These are phyloP conservation scores for Thalia dealbata DNA, from an alignment of 176 grass and related monocot genomes.

Conservation along the genomic window DNA sequence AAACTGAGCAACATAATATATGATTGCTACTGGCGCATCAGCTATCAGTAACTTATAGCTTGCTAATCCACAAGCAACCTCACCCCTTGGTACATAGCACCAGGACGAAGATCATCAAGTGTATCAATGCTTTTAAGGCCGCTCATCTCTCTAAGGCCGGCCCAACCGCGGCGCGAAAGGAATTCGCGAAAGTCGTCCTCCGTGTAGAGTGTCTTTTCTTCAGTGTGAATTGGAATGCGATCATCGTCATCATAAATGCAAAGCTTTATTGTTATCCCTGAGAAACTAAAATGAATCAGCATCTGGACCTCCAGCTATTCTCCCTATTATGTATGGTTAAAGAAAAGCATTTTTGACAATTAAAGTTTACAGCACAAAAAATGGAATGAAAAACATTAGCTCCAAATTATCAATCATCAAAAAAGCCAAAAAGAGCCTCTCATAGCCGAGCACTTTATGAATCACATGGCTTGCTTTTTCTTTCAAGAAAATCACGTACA, in stretches of 20 bases:
- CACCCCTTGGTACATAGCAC: slow-evolving; percentile 62
- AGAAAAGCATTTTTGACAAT: neutral
- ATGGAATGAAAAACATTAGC: no score
- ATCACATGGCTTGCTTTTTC: neutral
- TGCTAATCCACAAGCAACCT: slow-evolving; percentile 40
- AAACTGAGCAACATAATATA: neutral
- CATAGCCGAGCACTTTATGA: neutral
- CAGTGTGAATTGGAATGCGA: slow-evolving; percentile 46
- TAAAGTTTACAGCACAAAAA: neutral
- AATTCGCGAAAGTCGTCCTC: slow-evolving; percentile 79
- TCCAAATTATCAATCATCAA: no score
- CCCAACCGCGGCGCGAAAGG: slow-evolving; percentile 51
- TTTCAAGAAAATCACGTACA: neutral
- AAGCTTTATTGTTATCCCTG: slow-evolving; percentile 73
- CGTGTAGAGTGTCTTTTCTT: slow-evolving; percentile 77
- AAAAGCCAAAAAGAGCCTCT: no score
- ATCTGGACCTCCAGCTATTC: slow-evolving; percentile 5
- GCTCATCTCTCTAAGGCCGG: slow-evolving; percentile 50
- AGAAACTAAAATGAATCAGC: slow-evolving; percentile 4
- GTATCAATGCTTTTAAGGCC: slow-evolving; percentile 55
- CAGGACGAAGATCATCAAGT: slow-evolving; percentile 60
- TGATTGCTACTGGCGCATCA: neutral
- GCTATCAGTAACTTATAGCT: slow-evolving; percentile 5
- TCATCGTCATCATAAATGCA: slow-evolving; percentile 56
- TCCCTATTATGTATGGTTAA: neutral